phyloP scores from a whole-genome alignment of 2,329 filamentous ascomycete genomes.

The Fusarium coicis region DNA sequence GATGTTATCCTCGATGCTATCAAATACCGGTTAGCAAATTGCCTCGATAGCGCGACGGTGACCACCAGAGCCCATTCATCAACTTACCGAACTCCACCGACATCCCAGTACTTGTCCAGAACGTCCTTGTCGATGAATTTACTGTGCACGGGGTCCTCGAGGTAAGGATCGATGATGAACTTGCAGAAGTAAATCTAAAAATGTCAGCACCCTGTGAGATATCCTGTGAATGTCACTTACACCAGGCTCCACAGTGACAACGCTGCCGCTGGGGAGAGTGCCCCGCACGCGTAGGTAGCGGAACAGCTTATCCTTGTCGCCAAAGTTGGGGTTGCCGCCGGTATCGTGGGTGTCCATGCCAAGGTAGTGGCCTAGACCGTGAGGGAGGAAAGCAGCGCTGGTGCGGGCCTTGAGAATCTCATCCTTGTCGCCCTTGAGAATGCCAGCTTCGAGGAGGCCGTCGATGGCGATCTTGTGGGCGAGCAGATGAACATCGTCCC shows the following conservation, averaged over 20 bases:
- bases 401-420: conserved; percentile 82
- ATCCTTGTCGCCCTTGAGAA: conserved; percentile 73
- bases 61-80: neutral
- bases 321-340: conserved; percentile 80
- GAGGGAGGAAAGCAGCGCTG: conserved; percentile 91
- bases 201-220: neutral
- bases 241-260: conserved; percentile 95
- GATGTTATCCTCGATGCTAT: conserved; percentile 75
- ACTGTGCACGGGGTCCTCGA: conserved; percentile 76
- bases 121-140: conserved; percentile 81
- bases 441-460: conserved; percentile 79
- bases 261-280: conserved; percentile 77
- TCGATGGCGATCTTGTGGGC: conserved; percentile 86
- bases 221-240: conserved; percentile 57
- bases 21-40: conserved; percentile 34
- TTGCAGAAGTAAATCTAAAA: conserved; percentile 86
- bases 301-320: conserved; percentile 86
- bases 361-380: conserved; percentile 90
- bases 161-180: conserved; percentile 86
- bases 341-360: conserved; percentile 94
- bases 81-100: conserved; percentile 75
- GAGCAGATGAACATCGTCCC: conserved; percentile 83
- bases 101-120: conserved; percentile 83
- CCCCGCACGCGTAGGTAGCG: conserved; percentile 85
- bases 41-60: neutral